phyloP scores from a whole-genome alignment of 75 land plant species.

The Sequoiadendron giganteum region DNA sequence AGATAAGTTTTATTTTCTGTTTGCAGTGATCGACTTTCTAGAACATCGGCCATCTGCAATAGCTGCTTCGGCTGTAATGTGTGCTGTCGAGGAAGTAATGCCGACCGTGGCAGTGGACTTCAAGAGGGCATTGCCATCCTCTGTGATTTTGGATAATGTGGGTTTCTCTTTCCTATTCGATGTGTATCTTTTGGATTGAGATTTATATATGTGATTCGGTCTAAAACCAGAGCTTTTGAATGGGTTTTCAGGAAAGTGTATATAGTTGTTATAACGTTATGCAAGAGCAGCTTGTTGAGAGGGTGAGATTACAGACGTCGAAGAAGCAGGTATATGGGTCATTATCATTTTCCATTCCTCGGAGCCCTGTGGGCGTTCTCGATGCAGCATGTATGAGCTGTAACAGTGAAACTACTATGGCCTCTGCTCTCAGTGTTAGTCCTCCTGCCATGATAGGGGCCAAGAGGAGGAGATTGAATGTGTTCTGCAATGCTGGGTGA shows the following conservation, averaged over 20 bases:
- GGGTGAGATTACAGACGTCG: not conserved
- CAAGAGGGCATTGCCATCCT: not conserved
- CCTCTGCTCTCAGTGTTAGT: not conserved
- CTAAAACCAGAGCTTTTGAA: not conserved
- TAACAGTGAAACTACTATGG: slow-evolving; percentile 8
- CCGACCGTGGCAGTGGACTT: not conserved
- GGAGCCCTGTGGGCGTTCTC: slow-evolving; percentile 54
- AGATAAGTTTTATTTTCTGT: not conserved
- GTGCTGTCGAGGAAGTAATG: not conserved
- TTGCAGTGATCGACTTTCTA: slow-evolving; percentile 7
- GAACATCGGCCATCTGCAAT: slow-evolving; percentile 9
- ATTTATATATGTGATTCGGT: not conserved
- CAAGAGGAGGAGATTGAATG: not conserved
- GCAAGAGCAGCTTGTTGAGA: not conserved
- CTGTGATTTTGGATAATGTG: not conserved
- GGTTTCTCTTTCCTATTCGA: not conserved
- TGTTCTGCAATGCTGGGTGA: not conserved
- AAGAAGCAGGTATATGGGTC: not conserved
- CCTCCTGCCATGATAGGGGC: not conserved
- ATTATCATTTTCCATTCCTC: slow-evolving; percentile 12
- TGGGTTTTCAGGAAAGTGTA: slow-evolving; percentile 5
- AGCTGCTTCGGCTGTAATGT: slow-evolving; percentile 9
- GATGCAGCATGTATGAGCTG: slow-evolving; percentile 39
- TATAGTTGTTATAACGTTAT: not conserved
- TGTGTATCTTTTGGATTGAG: not conserved